phyloP scores from a whole-genome alignment of 2,329 filamentous ascomycete genomes.

The Calonectria pseudoreteaudii region DNA sequence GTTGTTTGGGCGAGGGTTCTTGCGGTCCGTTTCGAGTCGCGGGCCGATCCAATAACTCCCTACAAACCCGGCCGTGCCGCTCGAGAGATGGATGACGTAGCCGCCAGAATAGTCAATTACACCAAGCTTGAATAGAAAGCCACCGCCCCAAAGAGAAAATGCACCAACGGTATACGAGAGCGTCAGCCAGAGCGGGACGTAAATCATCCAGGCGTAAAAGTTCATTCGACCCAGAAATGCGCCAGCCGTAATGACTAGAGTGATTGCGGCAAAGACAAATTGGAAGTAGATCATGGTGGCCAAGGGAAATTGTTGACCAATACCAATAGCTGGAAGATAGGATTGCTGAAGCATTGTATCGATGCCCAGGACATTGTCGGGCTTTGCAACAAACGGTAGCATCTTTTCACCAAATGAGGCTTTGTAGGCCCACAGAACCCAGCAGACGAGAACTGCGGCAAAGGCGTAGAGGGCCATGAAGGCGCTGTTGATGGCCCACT shows the following conservation, averaged over 20 bases:
- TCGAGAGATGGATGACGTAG: constrained; percentile 28
- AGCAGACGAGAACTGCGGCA: constrained; percentile 24
- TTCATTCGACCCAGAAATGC: constrained; percentile 30
- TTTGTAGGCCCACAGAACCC: constrained; percentile 29
- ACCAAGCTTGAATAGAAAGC: constrained; percentile 23
- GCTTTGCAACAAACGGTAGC: constrained; percentile 24
- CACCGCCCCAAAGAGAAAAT: constrained; percentile 26
- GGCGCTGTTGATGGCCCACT: constrained; percentile 30
- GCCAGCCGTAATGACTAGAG: constrained; percentile 23
- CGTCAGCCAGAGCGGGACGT: constrained; percentile 25
- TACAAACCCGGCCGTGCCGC: constrained; percentile 25
- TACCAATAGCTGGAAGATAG: constrained; percentile 23
- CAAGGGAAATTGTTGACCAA: constrained; percentile 24
- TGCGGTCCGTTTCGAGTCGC: constrained; percentile 16
- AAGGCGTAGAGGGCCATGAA: constrained; percentile 30
- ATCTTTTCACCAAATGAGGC: constrained; percentile 27
- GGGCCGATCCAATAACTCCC: constrained; percentile 28
- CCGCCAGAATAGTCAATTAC: constrained; percentile 29
- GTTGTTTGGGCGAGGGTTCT: constrained; percentile 19
- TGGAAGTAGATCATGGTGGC: constrained; percentile 30
- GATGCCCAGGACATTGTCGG: constrained; percentile 25
- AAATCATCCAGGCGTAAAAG: constrained; percentile 28
- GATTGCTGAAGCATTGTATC: constrained; percentile 25
- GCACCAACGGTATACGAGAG: constrained; percentile 25
- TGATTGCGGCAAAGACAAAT: constrained; percentile 30